Evolutionary conservation across 805 yeast species (phyloP), one percentile per base, ranked within the genome.

Genomic region (Saturnispora quitensis): DNA sequence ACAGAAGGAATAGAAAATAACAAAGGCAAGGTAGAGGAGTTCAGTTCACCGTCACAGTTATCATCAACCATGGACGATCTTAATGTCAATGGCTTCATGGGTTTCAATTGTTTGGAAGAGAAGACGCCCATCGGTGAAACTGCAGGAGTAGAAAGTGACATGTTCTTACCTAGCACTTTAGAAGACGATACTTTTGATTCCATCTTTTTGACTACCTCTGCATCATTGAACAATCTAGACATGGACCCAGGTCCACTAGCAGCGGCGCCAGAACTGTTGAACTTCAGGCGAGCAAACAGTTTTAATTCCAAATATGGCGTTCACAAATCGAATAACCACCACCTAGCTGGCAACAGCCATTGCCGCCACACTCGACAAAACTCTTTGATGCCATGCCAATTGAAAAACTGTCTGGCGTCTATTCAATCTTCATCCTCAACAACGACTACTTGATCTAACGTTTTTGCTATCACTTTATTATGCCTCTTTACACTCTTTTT

Each of bases 51-150:
- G 25, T 50, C 54, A 33, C 40, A 44, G n/a, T 35, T 47, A n/a
- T 40, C 38, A 4, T 40, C 53, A 18, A 45, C 51, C 5, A 35
- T 43, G 7, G 51, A 50, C n/a, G 54, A 51, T 4, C 18, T 47
- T 3, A 52, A 54, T 52, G 57, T 51, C 15, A 42, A 52, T 33
- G 50, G 53, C 12, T 33, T 54, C 25, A 54, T 56, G 50, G 61
- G 61, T 2, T 58, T 58, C 24, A 53, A 50, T 24, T 34, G 53
- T n/a, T 40, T 62, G 20, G 58, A 57, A 38, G 22, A 38, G 13
- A 38, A 12, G 24, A 18, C 42, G 1, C 42, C 42, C 8, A 38
- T 38, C 9, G 25, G 20, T 5, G 42, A 38, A 10, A 31, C 13
- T 13, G 28, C 28, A 25, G 34, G 34, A 31, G 34, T 13, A 31